phyloP scores from a whole-genome alignment of 2,329 filamentous ascomycete genomes.

The Diplodia corticola region DNA sequence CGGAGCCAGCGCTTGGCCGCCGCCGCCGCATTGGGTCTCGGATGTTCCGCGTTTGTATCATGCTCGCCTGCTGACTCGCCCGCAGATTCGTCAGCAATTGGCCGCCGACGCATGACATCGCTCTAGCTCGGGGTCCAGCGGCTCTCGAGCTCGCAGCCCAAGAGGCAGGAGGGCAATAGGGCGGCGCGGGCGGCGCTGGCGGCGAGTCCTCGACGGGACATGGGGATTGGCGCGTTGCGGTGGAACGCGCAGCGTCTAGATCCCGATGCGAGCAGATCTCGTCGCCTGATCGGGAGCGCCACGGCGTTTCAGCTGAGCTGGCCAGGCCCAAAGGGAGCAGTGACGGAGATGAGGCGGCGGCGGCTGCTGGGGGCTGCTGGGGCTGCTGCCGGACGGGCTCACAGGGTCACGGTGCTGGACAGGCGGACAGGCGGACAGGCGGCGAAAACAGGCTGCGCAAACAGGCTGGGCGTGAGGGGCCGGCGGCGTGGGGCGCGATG shows the following conservation, averaged over 20 bases:
- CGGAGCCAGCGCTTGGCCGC: background rate
- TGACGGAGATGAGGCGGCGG: conserved; percentile 18
- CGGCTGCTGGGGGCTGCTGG: background rate
- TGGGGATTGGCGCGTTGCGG: conserved; percentile 1
- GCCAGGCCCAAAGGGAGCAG: conserved; percentile 8
- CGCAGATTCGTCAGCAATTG: background rate
- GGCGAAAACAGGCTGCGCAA: too few species aligned
- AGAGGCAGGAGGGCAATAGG: too few species aligned
- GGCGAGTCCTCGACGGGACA: too few species aligned
- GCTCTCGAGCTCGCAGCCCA: background rate
- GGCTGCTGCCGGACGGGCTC: too few species aligned
- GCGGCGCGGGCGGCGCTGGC: background rate
- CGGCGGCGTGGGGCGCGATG: conserved; percentile 10
- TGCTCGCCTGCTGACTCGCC: background rate
- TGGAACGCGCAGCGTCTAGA: conserved; percentile 16
- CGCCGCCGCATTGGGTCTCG: conserved; percentile 16
- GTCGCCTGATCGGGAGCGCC: conserved; percentile 23
- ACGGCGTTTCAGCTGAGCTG: conserved; percentile 21
- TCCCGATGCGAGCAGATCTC: conserved; percentile 22
- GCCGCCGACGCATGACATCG: conserved; percentile 18
- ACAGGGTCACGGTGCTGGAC: too few species aligned
- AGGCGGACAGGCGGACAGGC: too few species aligned
- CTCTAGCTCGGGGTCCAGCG: background rate
- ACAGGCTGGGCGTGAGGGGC: background rate
- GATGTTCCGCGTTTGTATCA: conserved; percentile 20